Percentiles rank a stretch among this genome's conserved stretches.
Conservation (phyloP, 306 rosid genomes). For the Cotoneaster glaucophyllus region DNA sequence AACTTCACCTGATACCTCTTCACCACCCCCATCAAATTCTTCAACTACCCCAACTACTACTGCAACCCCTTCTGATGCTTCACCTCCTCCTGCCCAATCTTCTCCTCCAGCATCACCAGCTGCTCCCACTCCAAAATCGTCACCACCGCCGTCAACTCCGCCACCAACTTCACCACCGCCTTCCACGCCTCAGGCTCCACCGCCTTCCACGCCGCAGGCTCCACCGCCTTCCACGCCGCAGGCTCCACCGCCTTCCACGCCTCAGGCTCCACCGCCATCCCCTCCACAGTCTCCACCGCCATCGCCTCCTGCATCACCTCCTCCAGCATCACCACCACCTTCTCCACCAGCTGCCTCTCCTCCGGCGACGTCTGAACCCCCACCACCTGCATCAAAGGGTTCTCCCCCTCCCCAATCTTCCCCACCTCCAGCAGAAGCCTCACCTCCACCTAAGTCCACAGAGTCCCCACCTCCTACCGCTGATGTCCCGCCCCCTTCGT, state of each 20-base stretch:
- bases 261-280: constrained; percentile 44
- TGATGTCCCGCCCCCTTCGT: constrained; percentile 44
- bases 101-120: constrained; percentile 12
- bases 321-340: constrained; percentile 37
- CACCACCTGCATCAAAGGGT: constrained; percentile 25
- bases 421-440: constrained; percentile 35
- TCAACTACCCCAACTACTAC: constrained; percentile 17
- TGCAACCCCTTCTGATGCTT: constrained; percentile 22
- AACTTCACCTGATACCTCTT: constrained; percentile 24
- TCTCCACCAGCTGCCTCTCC: constrained; percentile 31
- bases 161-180: constrained; percentile 37
- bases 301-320: not conserved
- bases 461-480: constrained; percentile 57
- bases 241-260: constrained; percentile 32
- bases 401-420: constrained; percentile 56
- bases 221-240: constrained; percentile 29
- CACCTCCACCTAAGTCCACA: constrained; percentile 43
- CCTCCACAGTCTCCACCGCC: constrained; percentile 27
- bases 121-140: constrained; percentile 20
- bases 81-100: constrained; percentile 36
- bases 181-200: constrained; percentile 34
- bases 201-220: constrained; percentile 32
- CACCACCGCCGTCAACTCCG: constrained; percentile 31
- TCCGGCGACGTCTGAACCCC: constrained; percentile 29
- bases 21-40: constrained; percentile 33